Conservation (phyloP, 768 basidiomycete genomes). For the Mycena vulgaris region DNA sequence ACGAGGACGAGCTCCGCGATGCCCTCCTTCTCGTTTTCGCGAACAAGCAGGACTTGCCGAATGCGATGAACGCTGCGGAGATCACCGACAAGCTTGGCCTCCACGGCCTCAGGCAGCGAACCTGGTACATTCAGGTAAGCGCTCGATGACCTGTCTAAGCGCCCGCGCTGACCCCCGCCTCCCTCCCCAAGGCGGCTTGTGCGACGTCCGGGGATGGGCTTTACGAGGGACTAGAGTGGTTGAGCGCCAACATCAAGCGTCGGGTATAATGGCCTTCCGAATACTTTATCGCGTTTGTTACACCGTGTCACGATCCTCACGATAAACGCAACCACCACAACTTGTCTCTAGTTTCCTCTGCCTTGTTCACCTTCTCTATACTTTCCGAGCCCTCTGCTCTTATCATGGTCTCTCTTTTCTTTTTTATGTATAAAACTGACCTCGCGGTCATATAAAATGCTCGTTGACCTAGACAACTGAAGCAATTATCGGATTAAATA, state of each 20-base stretch:
- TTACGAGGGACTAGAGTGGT: constrained; percentile 98
- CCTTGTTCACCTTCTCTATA: constrained; percentile 48
- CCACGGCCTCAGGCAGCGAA: constrained; percentile 96
- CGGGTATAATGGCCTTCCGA: constrained; percentile 71
- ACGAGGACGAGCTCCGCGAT: constrained; percentile 99
- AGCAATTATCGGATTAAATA: constrained; percentile 45
- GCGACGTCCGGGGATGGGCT: constrained; percentile 99
- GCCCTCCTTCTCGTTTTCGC: constrained; percentile 99
- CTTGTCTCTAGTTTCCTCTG: constrained; percentile 56
- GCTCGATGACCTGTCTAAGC: not conserved
- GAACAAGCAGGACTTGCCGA: constrained; percentile 99
- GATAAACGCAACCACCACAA: constrained; percentile 67
- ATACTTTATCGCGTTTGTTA: constrained; percentile 68
- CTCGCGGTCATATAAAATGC: constrained; percentile 47
- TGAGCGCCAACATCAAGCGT: constrained; percentile 92
- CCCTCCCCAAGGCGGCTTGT: constrained; percentile 85
- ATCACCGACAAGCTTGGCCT: constrained; percentile 99
- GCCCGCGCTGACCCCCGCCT: constrained; percentile 35
- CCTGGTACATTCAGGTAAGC: constrained; percentile 96
- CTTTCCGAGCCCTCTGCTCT: constrained; percentile 41
- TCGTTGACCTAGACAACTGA: constrained; percentile 55
- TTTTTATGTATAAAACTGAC: constrained; percentile 51
- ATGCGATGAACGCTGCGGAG: constrained; percentile 99
- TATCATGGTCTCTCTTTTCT: constrained; percentile 36
- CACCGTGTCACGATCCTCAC: constrained; percentile 71